Evolutionary conservation across 208 protist genomes (phyloP), one percentile per base, ranked within the genome.

Genomic region (Porcisia hertigi): DNA sequence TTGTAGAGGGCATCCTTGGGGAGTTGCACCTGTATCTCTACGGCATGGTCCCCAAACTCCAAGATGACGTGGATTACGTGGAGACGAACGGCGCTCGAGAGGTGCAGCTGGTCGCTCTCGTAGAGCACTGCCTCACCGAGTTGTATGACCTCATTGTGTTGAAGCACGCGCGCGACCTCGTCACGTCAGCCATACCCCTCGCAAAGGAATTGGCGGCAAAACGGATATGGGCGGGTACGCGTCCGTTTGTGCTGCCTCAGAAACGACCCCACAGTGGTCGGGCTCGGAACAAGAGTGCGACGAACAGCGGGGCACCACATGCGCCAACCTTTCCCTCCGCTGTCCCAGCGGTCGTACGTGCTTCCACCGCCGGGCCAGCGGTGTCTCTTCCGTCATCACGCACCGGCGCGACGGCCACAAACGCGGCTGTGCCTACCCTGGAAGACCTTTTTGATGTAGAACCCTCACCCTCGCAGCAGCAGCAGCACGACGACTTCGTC

Each of bases 81-180:
- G 92, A 94, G 65, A 77, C 90, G 39, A 94, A 96, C 67, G 88
- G 83, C 14, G 54, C 81, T 1, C 70, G 83, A 11, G 87, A 95
- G 81, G 79, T 74, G 39, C 82, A 83, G 67, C 73, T 94, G 18
- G 78, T 85, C 7, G 84, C 83, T 18, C 36, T 97, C 7, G 75
- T 92, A 34, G 81, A 95, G 60, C 93, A 97, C 84, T 97, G 93
- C 73, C 79, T 95, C 20, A 92, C 86, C n/a, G 93, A 97, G 80
- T 82, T 97, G 34, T 95, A 95, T 63, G 93, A 97, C 74, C 82
- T 97, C 9, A 83, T 97, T 45, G 74, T 95, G 52, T 82, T 97
- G 30, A 79, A 84, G 49, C 85, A 90, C 49, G 77, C 83, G 0
- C 83, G 84, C n/a, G 83, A 88, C 69, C 66, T 95, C 30, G 82